Evolutionary conservation across 441 rosid species (phyloP), one percentile per base, ranked within the genome.

Genomic region (Arabidopsis lyrata): DNA sequence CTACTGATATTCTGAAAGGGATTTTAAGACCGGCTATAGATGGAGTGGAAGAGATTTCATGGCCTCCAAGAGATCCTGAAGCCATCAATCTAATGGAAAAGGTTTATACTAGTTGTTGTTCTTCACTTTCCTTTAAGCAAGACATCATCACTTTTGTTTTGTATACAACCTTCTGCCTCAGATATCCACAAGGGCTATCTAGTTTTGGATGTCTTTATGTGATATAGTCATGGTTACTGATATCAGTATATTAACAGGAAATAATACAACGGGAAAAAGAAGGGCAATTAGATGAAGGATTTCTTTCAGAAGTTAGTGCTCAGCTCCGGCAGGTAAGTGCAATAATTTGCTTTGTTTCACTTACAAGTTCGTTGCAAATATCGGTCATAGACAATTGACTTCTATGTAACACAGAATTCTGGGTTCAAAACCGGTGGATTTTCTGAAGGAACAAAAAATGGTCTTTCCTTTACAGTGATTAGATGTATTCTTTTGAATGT

Each of bases 271-370:
- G 86, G 82, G 94, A 90, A 77, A 85, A 81, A 67, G 88, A 87
- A 82, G 97, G 99, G 56, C 86, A 87, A 75, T 84, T 90, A 45
- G 95, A 92, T 82, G 99, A 92, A 83, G 95, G 97, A 14, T 90
- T 95, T 74, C 97, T 95, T 73, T 78, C 96, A 76, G 91, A 92
- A 87, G 97, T 92, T 67, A 95, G 74, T 68, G 96, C 97, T 78
- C 97, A 90, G 75, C 78, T 95, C 70, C 84, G 94, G 77, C 94
- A 92, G 81, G 99, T 89, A 78, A 74, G 85, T 78, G 49, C 41
- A 44, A 12, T 68, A 7, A 42, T 9, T 42, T 32, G 22, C 48
- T 36, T 20, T 74, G 20, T 16, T 44, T 59, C 49, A 41, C 57
- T 24, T 66, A 36, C 53, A 34, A 10, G n/a, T 36, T 45, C n/a